Evolutionary conservation across 2,329 filamentous ascomycete species (phyloP), one percentile per base, ranked within the genome.

Genomic region (Lachnellula hyalina): DNA sequence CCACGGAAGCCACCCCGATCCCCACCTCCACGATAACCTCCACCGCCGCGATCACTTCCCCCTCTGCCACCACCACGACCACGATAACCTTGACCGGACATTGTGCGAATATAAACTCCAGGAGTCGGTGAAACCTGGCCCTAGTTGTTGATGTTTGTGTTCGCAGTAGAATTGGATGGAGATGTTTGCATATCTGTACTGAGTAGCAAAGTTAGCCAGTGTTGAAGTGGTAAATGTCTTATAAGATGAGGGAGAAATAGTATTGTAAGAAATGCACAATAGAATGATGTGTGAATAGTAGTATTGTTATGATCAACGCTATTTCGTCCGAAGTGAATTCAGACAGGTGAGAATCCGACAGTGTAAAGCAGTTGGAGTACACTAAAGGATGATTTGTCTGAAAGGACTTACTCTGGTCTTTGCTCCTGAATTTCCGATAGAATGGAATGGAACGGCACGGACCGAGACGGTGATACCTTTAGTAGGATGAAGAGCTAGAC

Each of bases 61-160:
- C 67, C 61, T 28, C 67, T 63, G 47, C 68, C 64, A 58, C 58
- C 64, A 38, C 68, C 65, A 40, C 68, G 62, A 36, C 68, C 62
- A 17, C 66, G 56, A 42, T 65, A 61, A 23, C 68, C 63, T 21
- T 47, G 50, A 17, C 9, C 50, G 3, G 21, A 25, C 23, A 46
- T 46, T 12, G 12, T 46, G 14, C 3, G 2, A 8, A 8, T 46
- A 7, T 25, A 1, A 1, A 2, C 35, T 38, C 19, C 34, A 5
- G 14, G 2, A 11, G n/a, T n/a, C 38, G 17, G 14, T 41, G 44
- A 46, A 28, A 32, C 2, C 3, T 11, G 19, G 19, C 41, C 7
- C 5, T 23, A 5, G n/a, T 21, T 19, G 41, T 21, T 40, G 11
- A 23, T 44, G 19, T 21, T 25, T 44, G 7, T 5, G 19, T 19